Base-by-base conservation (phyloP, 495 filamentous ascomycete genomes). In the Hypoxylon trugodes region DNA sequence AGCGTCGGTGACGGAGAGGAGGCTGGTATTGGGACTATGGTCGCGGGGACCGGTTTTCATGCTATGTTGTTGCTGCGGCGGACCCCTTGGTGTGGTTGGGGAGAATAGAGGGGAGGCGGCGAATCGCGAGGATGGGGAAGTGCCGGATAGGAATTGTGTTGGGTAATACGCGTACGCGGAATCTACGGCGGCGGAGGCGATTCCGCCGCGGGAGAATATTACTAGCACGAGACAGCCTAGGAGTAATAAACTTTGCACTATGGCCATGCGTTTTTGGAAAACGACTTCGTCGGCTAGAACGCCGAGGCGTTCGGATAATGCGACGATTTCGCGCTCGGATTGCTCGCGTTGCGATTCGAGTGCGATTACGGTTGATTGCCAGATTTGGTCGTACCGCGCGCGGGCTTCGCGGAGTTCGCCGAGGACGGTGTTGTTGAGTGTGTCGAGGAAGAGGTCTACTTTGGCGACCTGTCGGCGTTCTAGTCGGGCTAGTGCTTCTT, bases 241-340 rank as follows among this genome's bases (percentile, higher is more conserved):
- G 1, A 98, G 85, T 13, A 98, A 83, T 6, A 95, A 82, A 53
- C 87, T 90, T 74, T 97, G 94, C 35, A 96, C 81, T 61, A 97
- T 92, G 18, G 89, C 88, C 81, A 98, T 93, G 35, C 95, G 86
- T 74, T 97, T 96, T 76, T 98, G 95, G 73, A 95, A 97, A 40
- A 97, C 88, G 16, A 98, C 82, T 73, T 98, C 95, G 62, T 98
- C 94, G 16, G 94, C 93, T 1, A 98, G 82, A 19, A 97, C 82
- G 56, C 86, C 89, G 38, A 98, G 83, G 28, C 94, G 87, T n/a
- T 84, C 72, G 61, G 84, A 89, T n/a, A 98, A 79, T 12, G 92
- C 91, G 38, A 89, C 78, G 41, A 96, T 86, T 72, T 98, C 95
- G 30, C 85, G 81, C 66, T 90, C 83, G 21, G 89, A 88, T 66